These are phyloP conservation scores for Inonotus hispidus DNA, from an alignment of 1,284 basidiomycete species.

Conservation along the genomic window DNA sequence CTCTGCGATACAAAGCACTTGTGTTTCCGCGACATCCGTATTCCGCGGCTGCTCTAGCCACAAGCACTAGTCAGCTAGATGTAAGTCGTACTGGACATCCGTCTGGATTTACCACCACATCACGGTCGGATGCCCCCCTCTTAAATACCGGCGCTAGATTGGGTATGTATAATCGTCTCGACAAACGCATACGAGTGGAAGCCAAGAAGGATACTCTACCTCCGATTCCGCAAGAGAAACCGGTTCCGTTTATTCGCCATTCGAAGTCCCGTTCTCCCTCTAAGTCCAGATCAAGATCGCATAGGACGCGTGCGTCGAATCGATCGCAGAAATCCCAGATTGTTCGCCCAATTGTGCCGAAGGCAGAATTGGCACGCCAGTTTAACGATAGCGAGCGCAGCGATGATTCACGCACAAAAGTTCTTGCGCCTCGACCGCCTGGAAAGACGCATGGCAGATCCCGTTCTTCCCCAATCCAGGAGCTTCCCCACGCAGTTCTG, in stretches of 20 bases:
- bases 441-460: neutral
- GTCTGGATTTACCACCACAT: neutral
- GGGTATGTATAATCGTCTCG: neutral
- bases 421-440: constrained; percentile 1
- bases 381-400: constrained; percentile 6
- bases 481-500: neutral
- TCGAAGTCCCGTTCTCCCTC: neutral
- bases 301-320: neutral
- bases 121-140: neutral
- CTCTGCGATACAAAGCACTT: neutral
- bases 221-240: neutral
- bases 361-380: constrained; percentile 12
- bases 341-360: constrained; percentile 12
- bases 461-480: neutral
- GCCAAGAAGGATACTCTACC: neutral
- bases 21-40: constrained; percentile 1
- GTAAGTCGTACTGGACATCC: neutral
- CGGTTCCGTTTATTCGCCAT: neutral
- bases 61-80: neutral
- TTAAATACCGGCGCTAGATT: neutral
- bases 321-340: neutral
- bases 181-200: neutral
- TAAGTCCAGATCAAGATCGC: constrained; percentile 2
- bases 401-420: too few relatives aligned
- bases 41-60: constrained; percentile 3